These are phyloP conservation scores for Brettanomyces custersianus DNA, from an alignment of 805 yeast genomes.

Conservation along the genomic window DNA sequence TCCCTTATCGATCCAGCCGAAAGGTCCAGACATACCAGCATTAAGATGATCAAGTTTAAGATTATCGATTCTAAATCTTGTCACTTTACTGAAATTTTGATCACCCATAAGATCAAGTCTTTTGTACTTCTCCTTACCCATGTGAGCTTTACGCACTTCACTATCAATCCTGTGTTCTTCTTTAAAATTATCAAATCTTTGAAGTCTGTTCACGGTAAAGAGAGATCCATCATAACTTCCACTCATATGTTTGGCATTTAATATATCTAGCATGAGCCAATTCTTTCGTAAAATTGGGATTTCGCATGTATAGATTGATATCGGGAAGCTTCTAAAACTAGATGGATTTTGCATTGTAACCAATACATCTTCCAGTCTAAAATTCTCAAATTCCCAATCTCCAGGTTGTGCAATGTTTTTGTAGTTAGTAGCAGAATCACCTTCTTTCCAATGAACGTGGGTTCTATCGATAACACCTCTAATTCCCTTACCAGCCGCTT, in stretches of 20 bases:
- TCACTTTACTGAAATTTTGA: constrained; percentile 37
- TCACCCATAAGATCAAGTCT: constrained; percentile 8
- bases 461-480: constrained; percentile 92
- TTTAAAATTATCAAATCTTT: constrained; percentile 41
- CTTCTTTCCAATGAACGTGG: constrained; percentile 73
- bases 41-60: constrained; percentile 83
- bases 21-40: constrained; percentile 86
- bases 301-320: constrained; percentile 83
- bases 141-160: constrained; percentile 13
- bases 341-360: constrained; percentile 77
- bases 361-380: constrained; percentile 75
- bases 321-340: constrained; percentile 73
- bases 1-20: constrained; percentile 94
- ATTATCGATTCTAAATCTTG: constrained; percentile 77
- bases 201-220: constrained; percentile 82
- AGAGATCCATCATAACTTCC: constrained; percentile 92
- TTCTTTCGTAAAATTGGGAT: constrained; percentile 75
- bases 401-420: constrained; percentile 70
- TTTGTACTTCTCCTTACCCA: constrained; percentile 11
- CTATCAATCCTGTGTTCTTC: constrained; percentile 20
- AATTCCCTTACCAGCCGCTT: constrained; percentile 71
- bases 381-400: constrained; percentile 84
- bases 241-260: constrained; percentile 75
- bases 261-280: constrained; percentile 84
- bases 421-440: constrained; percentile 77